phyloP scores from a whole-genome alignment of 352 stramenopile genomes.

The Pythium scleroteichum region DNA sequence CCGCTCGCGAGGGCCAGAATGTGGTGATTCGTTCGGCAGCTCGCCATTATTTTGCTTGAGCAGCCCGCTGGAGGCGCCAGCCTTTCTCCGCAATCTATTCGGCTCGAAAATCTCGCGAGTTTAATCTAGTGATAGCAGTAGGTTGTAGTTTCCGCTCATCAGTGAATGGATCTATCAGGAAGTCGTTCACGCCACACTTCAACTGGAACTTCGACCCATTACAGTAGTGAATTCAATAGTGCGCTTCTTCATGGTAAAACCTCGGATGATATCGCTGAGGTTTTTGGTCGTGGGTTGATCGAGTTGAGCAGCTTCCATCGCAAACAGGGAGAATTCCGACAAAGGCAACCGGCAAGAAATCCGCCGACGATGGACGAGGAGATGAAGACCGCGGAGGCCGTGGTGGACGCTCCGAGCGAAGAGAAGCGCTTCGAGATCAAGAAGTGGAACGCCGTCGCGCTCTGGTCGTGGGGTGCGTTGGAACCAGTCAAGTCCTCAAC shows the following conservation, averaged over 20 bases:
- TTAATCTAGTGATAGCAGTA: constrained; percentile 29
- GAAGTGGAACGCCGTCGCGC: constrained; percentile 99
- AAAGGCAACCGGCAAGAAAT: constrained; percentile 7
- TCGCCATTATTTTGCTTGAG: constrained; percentile 12
- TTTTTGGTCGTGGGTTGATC: constrained; percentile 27
- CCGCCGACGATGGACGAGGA: constrained; percentile 62
- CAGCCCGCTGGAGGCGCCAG: neutral
- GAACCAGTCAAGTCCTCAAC: no score
- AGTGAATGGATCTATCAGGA: constrained; percentile 4
- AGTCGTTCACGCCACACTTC: constrained; percentile 1
- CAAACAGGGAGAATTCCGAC: constrained; percentile 8
- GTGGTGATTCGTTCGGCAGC: constrained; percentile 14
- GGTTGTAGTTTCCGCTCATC: constrained; percentile 11
- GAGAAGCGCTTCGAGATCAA: constrained; percentile 99
- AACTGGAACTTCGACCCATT: constrained; percentile 6
- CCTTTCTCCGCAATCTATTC: neutral
- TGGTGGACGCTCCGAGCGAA: constrained; percentile 33
- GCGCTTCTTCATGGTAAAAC: constrained; percentile 4
- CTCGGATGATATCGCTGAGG: neutral
- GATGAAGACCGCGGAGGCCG: constrained; percentile 44
- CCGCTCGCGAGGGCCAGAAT: neutral
- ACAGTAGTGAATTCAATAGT: constrained; percentile 7
- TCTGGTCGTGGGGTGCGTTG: constrained; percentile 97
- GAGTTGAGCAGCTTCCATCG: constrained; percentile 8
- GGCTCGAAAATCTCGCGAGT: neutral